Base-by-base conservation (phyloP, 352 stramenopile genomes). In the Globisporangium nodosum region DNA sequence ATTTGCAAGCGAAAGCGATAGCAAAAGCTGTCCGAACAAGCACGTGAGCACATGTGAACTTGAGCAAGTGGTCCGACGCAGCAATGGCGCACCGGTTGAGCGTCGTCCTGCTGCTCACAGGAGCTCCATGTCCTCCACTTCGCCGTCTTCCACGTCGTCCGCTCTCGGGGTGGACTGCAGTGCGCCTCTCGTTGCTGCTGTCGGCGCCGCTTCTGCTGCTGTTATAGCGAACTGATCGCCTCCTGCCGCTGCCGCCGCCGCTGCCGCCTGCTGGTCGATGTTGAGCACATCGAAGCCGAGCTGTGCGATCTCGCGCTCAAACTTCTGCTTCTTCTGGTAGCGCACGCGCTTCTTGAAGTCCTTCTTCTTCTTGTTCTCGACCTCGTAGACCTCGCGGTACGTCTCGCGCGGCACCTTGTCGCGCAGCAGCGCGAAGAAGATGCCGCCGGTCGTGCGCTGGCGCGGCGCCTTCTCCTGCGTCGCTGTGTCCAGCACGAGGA, bases 281-380 rank as follows among this genome's bases (percentile, higher is more conserved):
- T 70, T 69, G 16, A 92, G 52, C 5, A 78, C 73, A 33, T 83
- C 68, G 21, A 88, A 77, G 39, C 79, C 70, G 16, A 89, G 60
- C 54, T 76, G 74, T 15, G 71, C 71, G 57, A 92, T 64, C 30
- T 73, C 81, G 20, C 65, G 76, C 56, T 92, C 82, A 64, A 88
- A 87, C 52, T 67, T 69, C 62, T 88, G 77, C 12, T 77, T 65
- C 39, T 70, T 66, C 18, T 74, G 72, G 43, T 67, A 66, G 46
- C 71, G 68, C 43, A 74, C 63, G 3, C 71, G 69, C 52, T 88
- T 88, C 68, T 87, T 86, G 39, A 68, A 65, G 33, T 87, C 76
- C 62, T 92, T 90, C 66, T 92, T 92, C 54, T 85, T 74, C 37
- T 73, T 56, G 39, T 85, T 71, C 57, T 92, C 82, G 18, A 92